phyloP scores from a whole-genome alignment of 75 land plant species.

The Selaginella moellendorffii region DNA sequence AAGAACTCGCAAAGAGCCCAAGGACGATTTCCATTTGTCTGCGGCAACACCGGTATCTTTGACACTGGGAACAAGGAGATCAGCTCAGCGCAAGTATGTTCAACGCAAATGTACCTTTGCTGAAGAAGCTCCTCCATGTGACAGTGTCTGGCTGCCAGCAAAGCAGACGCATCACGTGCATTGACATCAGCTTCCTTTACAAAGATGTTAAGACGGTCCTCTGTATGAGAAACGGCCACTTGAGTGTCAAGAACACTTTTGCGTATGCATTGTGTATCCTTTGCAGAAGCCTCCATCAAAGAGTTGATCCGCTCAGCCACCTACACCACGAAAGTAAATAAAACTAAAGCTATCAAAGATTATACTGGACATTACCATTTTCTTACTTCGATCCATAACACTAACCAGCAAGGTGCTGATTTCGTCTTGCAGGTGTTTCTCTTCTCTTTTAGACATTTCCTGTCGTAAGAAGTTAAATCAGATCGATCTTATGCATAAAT shows the following conservation, averaged over 20 bases:
- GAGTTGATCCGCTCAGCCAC: not conserved
- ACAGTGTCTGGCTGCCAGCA: slow-evolving; percentile 52
- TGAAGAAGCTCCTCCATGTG: slow-evolving; percentile 48
- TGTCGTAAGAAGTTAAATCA: slow-evolving; percentile 10
- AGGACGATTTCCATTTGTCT: slow-evolving; percentile 44
- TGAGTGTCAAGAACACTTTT: slow-evolving; percentile 41
- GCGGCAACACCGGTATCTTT: slow-evolving; percentile 26
- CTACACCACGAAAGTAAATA: not conserved
- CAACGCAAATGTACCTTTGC: slow-evolving; percentile 28
- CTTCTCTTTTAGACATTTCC: slow-evolving; percentile 50
- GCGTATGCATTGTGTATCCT: slow-evolving; percentile 33
- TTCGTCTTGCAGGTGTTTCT: slow-evolving; percentile 48
- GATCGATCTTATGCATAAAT: not conserved
- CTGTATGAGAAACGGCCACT: slow-evolving; percentile 26
- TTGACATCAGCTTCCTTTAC: slow-evolving; percentile 13
- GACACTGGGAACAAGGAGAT: slow-evolving; percentile 30
- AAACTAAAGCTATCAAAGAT: not conserved
- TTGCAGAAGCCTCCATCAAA: slow-evolving; percentile 30
- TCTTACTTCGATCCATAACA: slow-evolving; percentile 56
- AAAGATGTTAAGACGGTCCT: slow-evolving; percentile 10
- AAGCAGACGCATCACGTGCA: slow-evolving; percentile 13
- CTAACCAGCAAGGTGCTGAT: slow-evolving; percentile 68
- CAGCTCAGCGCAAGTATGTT: not conserved
- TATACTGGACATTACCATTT: slow-evolving; percentile 37
- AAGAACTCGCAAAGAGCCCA: slow-evolving; percentile 36